Conservation (phyloP, 495 filamentous ascomycete species). For the Saxophila tyrrhenica region DNA sequence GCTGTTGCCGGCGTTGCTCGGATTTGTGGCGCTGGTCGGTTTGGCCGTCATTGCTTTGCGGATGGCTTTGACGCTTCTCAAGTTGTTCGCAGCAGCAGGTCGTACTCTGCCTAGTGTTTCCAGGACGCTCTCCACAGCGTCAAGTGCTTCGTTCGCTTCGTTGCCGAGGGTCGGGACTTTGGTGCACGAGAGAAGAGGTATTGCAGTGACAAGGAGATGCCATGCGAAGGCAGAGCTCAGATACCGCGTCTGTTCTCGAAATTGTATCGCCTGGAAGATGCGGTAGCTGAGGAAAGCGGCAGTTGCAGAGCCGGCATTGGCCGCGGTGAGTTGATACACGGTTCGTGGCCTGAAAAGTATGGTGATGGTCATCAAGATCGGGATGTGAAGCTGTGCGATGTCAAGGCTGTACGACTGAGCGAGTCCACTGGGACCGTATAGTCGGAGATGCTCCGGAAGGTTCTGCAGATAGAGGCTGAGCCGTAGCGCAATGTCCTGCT, state of each 20-base stretch:
- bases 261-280: neutral
- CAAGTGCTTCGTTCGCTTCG: neutral
- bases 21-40: neutral
- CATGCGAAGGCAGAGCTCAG: constrained; percentile 1
- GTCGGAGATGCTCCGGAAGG: neutral
- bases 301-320: neutral
- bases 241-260: neutral
- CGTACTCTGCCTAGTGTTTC: neutral
- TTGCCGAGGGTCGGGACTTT: neutral
- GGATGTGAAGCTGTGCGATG: neutral
- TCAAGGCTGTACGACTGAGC: neutral
- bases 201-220: neutral
- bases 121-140: neutral
- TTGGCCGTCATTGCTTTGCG: neutral
- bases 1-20: neutral
- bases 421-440: neutral
- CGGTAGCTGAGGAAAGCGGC: neutral
- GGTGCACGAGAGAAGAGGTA: neutral
- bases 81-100: neutral
- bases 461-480: neutral
- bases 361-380: neutral
- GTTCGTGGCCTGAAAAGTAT: neutral
- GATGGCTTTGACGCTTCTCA: neutral
- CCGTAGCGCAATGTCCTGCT: neutral
- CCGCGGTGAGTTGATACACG: neutral